Evolutionary conservation across 2,329 filamentous ascomycete genomes (phyloP).

Genomic region (Talaromyces sp.): DNA sequence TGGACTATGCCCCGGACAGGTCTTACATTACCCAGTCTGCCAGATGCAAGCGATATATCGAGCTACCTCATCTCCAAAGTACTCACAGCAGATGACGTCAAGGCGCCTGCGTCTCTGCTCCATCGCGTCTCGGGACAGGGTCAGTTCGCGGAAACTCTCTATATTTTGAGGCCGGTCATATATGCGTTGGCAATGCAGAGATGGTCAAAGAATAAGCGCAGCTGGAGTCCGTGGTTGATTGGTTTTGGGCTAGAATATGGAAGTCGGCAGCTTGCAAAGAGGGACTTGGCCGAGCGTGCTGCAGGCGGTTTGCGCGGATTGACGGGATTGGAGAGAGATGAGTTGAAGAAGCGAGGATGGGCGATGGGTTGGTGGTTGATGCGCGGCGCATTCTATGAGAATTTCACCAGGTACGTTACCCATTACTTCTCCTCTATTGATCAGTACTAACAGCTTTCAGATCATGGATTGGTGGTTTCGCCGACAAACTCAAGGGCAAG

Average conservation of each 20-base stretch:
- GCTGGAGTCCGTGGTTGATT: constrained; percentile 88
- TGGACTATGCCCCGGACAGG: constrained; percentile 97
- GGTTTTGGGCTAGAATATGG: constrained; percentile 81
- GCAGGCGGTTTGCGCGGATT: constrained; percentile 69
- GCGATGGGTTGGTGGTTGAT: constrained; percentile 92
- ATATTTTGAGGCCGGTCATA: constrained; percentile 80
- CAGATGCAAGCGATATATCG: constrained; percentile 74
- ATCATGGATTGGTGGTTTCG: constrained; percentile 61
- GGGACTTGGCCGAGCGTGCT: constrained; percentile 56
- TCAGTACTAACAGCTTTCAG: constrained; percentile 29
- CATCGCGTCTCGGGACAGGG: constrained; percentile 68
- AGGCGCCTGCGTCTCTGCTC: constrained; percentile 79
- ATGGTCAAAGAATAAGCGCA: constrained; percentile 64
- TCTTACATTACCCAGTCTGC: constrained; percentile 75
- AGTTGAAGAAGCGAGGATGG: constrained; percentile 83
- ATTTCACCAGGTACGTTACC: constrained; percentile 61
- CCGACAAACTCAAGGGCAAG: constrained; percentile 64
- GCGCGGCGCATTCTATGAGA: constrained; percentile 95
- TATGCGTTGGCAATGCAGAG: constrained; percentile 80
- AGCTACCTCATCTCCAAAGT: constrained; percentile 85
- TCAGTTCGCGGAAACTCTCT: constrained; percentile 80
- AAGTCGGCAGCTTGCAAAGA: constrained; percentile 75
- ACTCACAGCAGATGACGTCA: constrained; percentile 92
- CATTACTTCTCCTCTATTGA: not conserved
- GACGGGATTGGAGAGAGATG: constrained; percentile 82